Percentiles rank a stretch among this genome's conserved stretches.
Evolutionary conservation across 192 early-diverging fungal genomes (phyloP).

Genomic region (Coemansia biformis): DNA sequence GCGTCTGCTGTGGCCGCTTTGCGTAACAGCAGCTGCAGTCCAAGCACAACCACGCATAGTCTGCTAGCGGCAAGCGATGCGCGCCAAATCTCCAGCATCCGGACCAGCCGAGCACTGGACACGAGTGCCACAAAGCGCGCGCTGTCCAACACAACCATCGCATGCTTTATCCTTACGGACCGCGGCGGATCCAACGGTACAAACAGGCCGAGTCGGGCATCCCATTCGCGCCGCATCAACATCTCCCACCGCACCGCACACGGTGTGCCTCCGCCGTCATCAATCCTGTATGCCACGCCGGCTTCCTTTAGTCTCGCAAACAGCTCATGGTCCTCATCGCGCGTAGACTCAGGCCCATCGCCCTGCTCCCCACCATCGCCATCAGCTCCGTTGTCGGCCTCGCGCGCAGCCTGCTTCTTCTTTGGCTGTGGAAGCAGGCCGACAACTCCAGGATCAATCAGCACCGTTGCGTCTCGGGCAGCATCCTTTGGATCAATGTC

Average conservation of each 20-base stretch:
- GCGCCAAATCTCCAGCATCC: constrained; percentile 28
- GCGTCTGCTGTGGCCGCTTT: constrained; percentile 13
- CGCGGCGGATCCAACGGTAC: constrained; percentile 11
- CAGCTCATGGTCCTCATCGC: constrained; percentile 1
- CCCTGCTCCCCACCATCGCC: no score
- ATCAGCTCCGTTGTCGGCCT: background rate
- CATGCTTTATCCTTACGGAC: constrained; percentile 2
- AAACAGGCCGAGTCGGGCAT: constrained; percentile 10
- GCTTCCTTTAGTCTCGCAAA: constrained; percentile 5
- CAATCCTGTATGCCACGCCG: background rate
- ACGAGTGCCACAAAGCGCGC: constrained; percentile 16
- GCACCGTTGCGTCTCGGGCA: constrained; percentile 23
- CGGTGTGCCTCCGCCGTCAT: background rate
- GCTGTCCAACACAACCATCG: constrained; percentile 23
- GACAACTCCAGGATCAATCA: constrained; percentile 14
- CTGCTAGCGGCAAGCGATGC: constrained; percentile 17
- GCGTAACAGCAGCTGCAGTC: constrained; percentile 18
- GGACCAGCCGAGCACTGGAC: constrained; percentile 1
- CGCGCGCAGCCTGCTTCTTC: background rate
- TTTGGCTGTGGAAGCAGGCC: constrained; percentile 1
- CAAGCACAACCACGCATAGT: constrained; percentile 27
- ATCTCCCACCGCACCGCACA: constrained; percentile 30
- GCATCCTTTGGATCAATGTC: constrained; percentile 7
- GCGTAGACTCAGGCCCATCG: no score
- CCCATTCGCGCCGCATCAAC: constrained; percentile 25